Conservation (phyloP, 352 stramenopile genomes). For the Phytophthora vignae region DNA sequence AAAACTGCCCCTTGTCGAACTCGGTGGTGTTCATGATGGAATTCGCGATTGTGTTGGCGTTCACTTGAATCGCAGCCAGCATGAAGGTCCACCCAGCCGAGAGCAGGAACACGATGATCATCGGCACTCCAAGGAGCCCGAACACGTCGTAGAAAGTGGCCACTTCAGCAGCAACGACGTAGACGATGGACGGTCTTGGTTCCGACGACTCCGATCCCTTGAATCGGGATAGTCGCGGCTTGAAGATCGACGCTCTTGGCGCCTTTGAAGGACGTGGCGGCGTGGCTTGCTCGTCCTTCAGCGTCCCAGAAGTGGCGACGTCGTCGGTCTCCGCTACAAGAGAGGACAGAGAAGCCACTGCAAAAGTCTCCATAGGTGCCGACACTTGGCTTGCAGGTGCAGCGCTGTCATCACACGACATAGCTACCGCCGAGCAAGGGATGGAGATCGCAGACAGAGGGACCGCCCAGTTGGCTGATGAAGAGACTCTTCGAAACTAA, state of each 20-base stretch:
- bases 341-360: background rate
- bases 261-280: background rate
- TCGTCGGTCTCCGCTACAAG: background rate
- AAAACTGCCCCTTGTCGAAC: conserved; percentile 59
- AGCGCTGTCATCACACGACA: background rate
- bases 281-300: background rate
- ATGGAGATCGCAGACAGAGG: too few species aligned
- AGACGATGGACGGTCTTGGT: conserved; percentile 11
- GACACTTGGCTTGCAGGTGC: background rate
- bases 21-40: conserved; percentile 45
- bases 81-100: conserved; percentile 43
- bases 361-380: background rate
- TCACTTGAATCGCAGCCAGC: conserved; percentile 46
- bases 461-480: too few species aligned
- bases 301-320: background rate
- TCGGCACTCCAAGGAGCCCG: conserved; percentile 43
- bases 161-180: conserved; percentile 15
- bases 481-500: too few species aligned
- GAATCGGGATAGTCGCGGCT: background rate
- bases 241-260: background rate
- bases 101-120: conserved; percentile 46
- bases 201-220: background rate
- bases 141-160: conserved; percentile 47
- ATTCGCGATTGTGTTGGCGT: conserved; percentile 43
- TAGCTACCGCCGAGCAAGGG: too few species aligned